These are phyloP conservation scores for Hypoxylon perforatum DNA, from an alignment of 495 filamentous ascomycete genomes.

Conservation along the genomic window DNA sequence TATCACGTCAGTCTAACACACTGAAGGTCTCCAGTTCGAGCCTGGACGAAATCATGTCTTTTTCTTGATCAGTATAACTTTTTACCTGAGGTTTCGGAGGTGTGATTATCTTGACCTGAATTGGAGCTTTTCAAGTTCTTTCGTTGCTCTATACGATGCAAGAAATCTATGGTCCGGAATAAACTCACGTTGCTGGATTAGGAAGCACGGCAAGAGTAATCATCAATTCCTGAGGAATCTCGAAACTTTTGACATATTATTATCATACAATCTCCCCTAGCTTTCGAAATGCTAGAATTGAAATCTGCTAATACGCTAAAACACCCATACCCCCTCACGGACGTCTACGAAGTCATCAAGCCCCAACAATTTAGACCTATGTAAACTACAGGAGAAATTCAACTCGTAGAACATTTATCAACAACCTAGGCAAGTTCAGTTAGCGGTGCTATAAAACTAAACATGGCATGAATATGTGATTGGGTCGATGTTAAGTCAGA, in stretches of 20 bases:
- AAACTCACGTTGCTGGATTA: too few relatives aligned
- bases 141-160: too few relatives aligned
- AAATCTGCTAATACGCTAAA: too few relatives aligned
- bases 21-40: constrained; percentile 3
- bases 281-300: too few relatives aligned
- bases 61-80: neutral
- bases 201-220: too few relatives aligned
- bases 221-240: too few relatives aligned
- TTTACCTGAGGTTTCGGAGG: neutral
- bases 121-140: too few relatives aligned
- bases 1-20: constrained; percentile 7
- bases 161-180: too few relatives aligned
- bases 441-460: constrained; percentile 15
- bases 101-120: too few relatives aligned
- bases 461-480: constrained; percentile 7
- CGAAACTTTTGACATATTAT: too few relatives aligned
- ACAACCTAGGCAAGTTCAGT: constrained; percentile 17
- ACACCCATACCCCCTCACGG: too few relatives aligned
- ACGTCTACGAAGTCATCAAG: neutral
- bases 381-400: neutral
- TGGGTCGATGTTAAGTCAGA: constrained; percentile 54
- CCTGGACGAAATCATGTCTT: neutral
- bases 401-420: neutral
- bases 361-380: neutral
- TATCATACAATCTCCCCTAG: too few relatives aligned